Evolutionary conservation across 2,329 filamentous ascomycete species (phyloP).

Genomic region (Scedosporium minutisporum): DNA sequence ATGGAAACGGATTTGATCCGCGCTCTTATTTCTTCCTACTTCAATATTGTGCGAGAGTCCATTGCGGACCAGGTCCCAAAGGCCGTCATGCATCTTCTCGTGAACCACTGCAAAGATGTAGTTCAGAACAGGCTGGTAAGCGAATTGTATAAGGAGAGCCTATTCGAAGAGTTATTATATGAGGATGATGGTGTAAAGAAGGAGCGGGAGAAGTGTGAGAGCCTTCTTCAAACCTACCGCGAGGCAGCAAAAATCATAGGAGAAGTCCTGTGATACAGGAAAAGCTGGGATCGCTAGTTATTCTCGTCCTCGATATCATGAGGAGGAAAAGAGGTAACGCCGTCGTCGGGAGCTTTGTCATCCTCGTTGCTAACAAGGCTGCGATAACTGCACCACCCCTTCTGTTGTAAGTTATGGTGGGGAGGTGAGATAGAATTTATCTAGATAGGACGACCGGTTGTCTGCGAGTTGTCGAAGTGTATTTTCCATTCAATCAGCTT

Average conservation of each 20-base stretch:
- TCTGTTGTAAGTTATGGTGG: neutral
- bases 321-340: no score
- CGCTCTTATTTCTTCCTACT: constrained; percentile 93
- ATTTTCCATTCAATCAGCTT: no score
- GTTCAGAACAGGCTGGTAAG: constrained; percentile 95
- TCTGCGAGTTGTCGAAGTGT: no score
- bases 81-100: constrained; percentile 95
- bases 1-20: constrained; percentile 97
- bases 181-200: constrained; percentile 97
- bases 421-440: no score
- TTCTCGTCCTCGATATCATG: neutral
- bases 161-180: constrained; percentile 90
- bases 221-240: constrained; percentile 86
- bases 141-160: constrained; percentile 82
- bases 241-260: constrained; percentile 98
- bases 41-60: constrained; percentile 98
- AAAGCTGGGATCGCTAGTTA: neutral
- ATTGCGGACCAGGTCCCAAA: constrained; percentile 98
- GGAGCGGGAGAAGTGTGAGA: constrained; percentile 97
- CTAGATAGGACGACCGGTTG: no score
- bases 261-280: constrained; percentile 63
- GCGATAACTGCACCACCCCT: neutral
- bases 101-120: constrained; percentile 97
- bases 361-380: no score
- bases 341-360: no score